Base-by-base conservation (phyloP, 1,284 basidiomycete species). In the Agaricales sp. region DNA sequence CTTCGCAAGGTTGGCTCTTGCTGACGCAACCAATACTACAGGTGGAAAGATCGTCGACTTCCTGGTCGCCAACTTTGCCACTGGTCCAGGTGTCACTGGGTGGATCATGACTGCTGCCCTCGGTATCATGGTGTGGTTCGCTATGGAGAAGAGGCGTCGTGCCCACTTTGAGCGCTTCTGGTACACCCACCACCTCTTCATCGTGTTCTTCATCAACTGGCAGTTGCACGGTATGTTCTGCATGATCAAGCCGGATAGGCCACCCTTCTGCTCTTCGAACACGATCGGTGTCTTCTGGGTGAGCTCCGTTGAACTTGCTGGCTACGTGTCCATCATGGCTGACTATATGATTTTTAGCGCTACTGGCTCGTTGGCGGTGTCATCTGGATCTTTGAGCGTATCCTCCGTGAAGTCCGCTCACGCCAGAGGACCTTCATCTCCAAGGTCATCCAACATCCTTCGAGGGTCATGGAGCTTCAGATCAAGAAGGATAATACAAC, bases 221-320 rank as follows among this genome's bases (percentile, higher is more conserved):
- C 91, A 94, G 64, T 70, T 93, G 30, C 92, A 94, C 61, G 91
- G 92, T 49, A 87, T 93, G 86, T 92, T 92, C 77, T 93, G 90
- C 65, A 90, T 89, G 87, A 88, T 91, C 66, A 69, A 90, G 67
- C 90, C 91, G n/a, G 89, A 93, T 64, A 72, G 85, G 48, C 75
- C 85, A 0, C 90, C 88, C 0, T 91, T 76, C 67, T 95, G 92
- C 68, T 88, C 84, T 3, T 84, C 65, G 64, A 86, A 84, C 61
- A 77, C 69, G n/a, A 82, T 92, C 56, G 92, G 90, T 57, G 88
- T 92, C 53, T 94, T 95, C 70, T 95, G 92, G 92, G 85, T 90
- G 58, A 54, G 79, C 69, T n/a, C n/a, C n/a, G n/a, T n/a, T n/a
- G n/a, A n/a, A n/a, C n/a, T 19, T 26, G 20, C 18, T 2, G 30